A percentile compares a stretch with the other conserved stretches of the same genome.
phyloP scores from a whole-genome alignment of 164 flowering plant genomes.

The Kalanchoe fedtschenkoi region DNA sequence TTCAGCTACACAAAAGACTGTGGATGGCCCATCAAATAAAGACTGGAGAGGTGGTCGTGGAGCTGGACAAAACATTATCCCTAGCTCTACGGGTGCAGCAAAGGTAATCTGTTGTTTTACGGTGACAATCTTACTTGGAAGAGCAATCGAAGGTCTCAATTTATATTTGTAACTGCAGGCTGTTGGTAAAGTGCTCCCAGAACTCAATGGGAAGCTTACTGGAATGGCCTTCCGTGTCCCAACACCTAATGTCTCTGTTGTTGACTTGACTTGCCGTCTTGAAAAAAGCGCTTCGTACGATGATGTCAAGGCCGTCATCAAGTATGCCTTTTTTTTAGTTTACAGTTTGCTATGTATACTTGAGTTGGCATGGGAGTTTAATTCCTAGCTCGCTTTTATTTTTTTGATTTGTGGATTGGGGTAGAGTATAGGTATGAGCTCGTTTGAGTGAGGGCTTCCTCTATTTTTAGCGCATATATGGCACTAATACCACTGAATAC shows the following conservation, averaged over 20 bases:
- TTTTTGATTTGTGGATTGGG: neutral
- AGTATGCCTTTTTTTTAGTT: constrained; percentile 29
- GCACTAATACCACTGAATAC: neutral
- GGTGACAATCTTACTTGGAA: neutral
- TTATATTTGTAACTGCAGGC: constrained; percentile 34
- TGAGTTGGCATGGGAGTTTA: neutral
- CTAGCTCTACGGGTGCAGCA: constrained; percentile 99
- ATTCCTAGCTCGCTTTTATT: neutral
- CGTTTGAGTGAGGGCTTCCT: neutral
- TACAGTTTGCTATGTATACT: neutral
- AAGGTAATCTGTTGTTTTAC: constrained; percentile 39
- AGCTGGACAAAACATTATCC: constrained; percentile 90
- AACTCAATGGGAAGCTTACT: constrained; percentile 91
- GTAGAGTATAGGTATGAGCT: neutral
- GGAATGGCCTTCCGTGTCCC: constrained; percentile 99
- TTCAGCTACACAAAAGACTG: constrained; percentile 95
- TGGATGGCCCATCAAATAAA: constrained; percentile 97
- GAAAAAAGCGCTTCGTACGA: constrained; percentile 85
- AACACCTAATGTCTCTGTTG: constrained; percentile 95
- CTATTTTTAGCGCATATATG: neutral
- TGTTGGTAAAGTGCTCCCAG: constrained; percentile 96
- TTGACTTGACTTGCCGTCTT: constrained; percentile 90
- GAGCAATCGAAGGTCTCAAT: constrained; percentile 2
- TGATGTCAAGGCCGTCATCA: constrained; percentile 88
- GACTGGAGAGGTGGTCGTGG: constrained; percentile 99